Percentiles rank a stretch among this genome's conserved stretches.
Evolutionary conservation across 2,329 filamentous ascomycete genomes (phyloP).

Genomic region (Trichoderma sp.): DNA sequence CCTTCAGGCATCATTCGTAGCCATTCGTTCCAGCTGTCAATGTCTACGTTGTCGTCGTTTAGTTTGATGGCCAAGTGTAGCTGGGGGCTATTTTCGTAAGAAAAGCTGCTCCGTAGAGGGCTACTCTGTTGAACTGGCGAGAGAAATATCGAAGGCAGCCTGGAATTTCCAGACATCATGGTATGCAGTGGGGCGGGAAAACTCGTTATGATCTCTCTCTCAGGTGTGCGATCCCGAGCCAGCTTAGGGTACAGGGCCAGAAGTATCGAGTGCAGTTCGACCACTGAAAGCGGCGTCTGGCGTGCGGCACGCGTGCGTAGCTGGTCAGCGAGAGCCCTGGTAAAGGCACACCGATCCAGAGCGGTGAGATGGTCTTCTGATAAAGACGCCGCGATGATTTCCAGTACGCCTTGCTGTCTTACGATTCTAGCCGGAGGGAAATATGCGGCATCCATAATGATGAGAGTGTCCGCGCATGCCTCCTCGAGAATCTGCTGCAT

Average conservation of each 20-base stretch:
- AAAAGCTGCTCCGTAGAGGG: slow-evolving; percentile 42
- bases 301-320: slow-evolving; percentile 51
- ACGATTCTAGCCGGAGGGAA: slow-evolving; percentile 56
- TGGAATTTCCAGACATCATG: slow-evolving; percentile 56
- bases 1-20: slow-evolving; percentile 59
- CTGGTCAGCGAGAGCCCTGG: slow-evolving; percentile 51
- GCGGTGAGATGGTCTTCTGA: slow-evolving; percentile 53
- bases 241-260: slow-evolving; percentile 55
- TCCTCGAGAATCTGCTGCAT: slow-evolving; percentile 60
- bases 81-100: slow-evolving; percentile 49
- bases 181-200: slow-evolving; percentile 58
- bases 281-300: slow-evolving; percentile 50
- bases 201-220: slow-evolving; percentile 50
- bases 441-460: slow-evolving; percentile 62
- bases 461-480: slow-evolving; percentile 55
- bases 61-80: slow-evolving; percentile 54
- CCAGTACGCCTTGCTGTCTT: slow-evolving; percentile 56
- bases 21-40: slow-evolving; percentile 61
- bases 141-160: slow-evolving; percentile 58
- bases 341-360: slow-evolving; percentile 56
- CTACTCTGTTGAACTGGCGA: slow-evolving; percentile 51
- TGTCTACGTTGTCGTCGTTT: slow-evolving; percentile 52
- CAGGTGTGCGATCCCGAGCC: slow-evolving; percentile 51
- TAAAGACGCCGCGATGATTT: slow-evolving; percentile 57
- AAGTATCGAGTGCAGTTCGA: slow-evolving; percentile 57